These are phyloP conservation scores for Hypoxylon perforatum DNA, from an alignment of 495 filamentous ascomycete genomes.

Conservation along the genomic window DNA sequence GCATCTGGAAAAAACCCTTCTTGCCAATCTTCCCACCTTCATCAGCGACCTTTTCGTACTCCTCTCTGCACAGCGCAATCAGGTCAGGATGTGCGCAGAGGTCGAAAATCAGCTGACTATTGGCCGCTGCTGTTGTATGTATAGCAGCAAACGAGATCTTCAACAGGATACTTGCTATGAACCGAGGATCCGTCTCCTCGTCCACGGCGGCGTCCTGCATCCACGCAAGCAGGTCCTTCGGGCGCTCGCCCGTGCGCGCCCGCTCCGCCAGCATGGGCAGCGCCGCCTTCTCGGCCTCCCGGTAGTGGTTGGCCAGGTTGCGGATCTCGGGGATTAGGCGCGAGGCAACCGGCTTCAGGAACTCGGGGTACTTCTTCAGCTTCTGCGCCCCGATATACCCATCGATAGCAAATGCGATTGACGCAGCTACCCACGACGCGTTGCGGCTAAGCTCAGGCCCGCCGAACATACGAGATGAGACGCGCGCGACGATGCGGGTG, in stretches of 20 bases:
- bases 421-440: conserved; percentile 16
- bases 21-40: conserved; percentile 45
- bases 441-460: conserved; percentile 13
- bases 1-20: conserved; percentile 44
- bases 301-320: conserved; percentile 19
- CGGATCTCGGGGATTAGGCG: conserved; percentile 7
- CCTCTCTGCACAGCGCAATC: conserved; percentile 52
- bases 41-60: conserved; percentile 46
- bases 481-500: conserved; percentile 24
- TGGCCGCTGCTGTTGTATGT: conserved; percentile 48
- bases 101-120: conserved; percentile 47
- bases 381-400: conserved; percentile 24
- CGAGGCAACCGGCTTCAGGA: conserved; percentile 4
- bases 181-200: conserved; percentile 16
- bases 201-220: conserved; percentile 11
- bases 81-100: conserved; percentile 57
- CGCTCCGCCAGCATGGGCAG: conserved; percentile 14
- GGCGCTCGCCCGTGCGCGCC: conserved; percentile 11
- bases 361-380: conserved; percentile 16
- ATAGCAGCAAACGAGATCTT: conserved; percentile 47
- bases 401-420: conserved; percentile 23
- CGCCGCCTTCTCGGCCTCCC: conserved; percentile 14
- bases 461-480: conserved; percentile 28
- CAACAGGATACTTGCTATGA: conserved; percentile 37
- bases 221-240: conserved; percentile 28